These are phyloP conservation scores for Auxenochlorella pyrenoidosa DNA, from an alignment of 139 green algal species.

Conservation along the genomic window DNA sequence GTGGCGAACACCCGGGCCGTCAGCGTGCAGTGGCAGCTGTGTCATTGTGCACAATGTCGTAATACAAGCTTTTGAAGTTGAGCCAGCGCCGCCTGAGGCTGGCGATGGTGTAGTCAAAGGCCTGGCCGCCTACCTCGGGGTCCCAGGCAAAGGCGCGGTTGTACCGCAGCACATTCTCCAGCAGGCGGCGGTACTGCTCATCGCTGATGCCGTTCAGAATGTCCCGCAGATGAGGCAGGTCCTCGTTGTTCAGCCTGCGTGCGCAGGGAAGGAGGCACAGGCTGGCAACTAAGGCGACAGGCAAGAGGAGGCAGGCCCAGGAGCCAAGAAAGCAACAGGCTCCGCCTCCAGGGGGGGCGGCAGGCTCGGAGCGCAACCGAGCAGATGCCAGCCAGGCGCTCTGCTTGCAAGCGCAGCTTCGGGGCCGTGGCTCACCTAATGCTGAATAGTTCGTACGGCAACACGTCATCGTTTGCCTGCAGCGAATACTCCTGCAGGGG, in stretches of 20 bases:
- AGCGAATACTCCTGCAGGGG: conserved; percentile 18
- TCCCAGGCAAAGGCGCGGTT: neutral
- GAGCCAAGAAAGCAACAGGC: too few relatives aligned
- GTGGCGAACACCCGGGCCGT: too few relatives aligned
- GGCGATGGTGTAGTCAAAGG: neutral
- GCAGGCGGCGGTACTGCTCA: conserved; percentile 18
- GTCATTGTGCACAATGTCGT: neutral
- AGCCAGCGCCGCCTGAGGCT: neutral
- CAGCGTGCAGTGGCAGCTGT: too few relatives aligned
- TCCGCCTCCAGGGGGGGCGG: too few relatives aligned
- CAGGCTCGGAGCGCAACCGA: too few relatives aligned
- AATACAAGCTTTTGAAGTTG: neutral
- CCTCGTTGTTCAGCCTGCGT: conserved; percentile 16
- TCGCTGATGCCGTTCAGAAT: conserved; percentile 43
- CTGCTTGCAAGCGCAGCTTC: too few relatives aligned
- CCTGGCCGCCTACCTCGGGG: too few relatives aligned
- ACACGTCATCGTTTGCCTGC: conserved; percentile 58
- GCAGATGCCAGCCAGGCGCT: too few relatives aligned
- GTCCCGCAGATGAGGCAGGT: conserved; percentile 47
- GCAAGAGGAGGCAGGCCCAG: too few relatives aligned
- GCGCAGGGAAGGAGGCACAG: too few relatives aligned
- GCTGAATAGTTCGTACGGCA: conserved; percentile 64
- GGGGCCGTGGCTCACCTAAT: conserved; percentile 20
- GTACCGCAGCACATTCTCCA: neutral
- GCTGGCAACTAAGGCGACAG: too few relatives aligned